Base-by-base conservation (phyloP, 2,329 filamentous ascomycete species). In the Diplodia corticola region DNA sequence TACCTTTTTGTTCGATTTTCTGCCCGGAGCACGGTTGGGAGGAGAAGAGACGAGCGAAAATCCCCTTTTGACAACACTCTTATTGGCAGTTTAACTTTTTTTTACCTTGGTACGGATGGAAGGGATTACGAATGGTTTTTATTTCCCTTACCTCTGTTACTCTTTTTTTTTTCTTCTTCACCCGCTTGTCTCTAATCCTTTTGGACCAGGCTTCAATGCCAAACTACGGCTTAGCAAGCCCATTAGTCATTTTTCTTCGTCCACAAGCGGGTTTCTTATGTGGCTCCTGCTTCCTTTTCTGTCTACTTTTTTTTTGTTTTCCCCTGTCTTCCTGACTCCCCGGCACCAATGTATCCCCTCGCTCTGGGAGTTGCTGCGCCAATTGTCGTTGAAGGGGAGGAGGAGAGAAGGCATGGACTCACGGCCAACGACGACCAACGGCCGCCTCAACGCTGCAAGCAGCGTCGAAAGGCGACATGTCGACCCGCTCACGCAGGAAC, bases 61-160 rank as follows among this genome's bases (percentile, higher is more conserved):
- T 26, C 49, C 53, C 53, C 53, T 37, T 59, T 59, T 61, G 26
- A 49, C 40, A 50, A n/a, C 28, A 40, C 35, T 40, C 28, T 53
- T 63, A 63, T 28, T 24, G 60, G 60, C 48, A 63, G 46, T 63
- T 63, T 63, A 63, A 63, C 60, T 63, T 44, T 63, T 33, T 51
- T 26, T 30, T 37, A 22, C 30, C n/a, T 49, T 37, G 40, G 57
- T 35, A 49, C 26, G 57, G 57, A 61, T 24, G 44, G 57, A 61
- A 28, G 57, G 57, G 57, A 61, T 61, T 20, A 61, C 57, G 57
- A 61, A 61, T 49, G 40, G 57, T 37, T 61, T 53, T 61, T 61
- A 61, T 49, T 44, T 61, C 57, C 57, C 57, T 61, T 61, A n/a
- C 48, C 37, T 49, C 57, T 35, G 28, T 61, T n/a, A n/a, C n/a